Evolutionary conservation across 805 yeast species (phyloP).

Genomic region (Zygotorulaspora sp.): DNA sequence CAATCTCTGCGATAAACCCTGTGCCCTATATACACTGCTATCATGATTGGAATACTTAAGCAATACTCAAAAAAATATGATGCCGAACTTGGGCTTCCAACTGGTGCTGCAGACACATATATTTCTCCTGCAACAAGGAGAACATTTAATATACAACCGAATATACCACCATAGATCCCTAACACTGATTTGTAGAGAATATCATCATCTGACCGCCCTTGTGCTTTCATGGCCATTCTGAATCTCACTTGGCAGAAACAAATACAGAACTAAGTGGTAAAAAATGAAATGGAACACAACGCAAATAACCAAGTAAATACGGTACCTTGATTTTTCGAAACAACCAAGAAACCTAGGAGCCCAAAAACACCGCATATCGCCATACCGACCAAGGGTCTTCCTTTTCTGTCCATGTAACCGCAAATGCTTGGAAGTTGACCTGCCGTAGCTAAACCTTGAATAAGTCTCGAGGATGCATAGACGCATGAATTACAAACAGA

Average conservation of each 20-base stretch:
- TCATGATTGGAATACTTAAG: slow-evolving; percentile 44
- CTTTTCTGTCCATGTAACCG: slow-evolving; percentile 45
- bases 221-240: slow-evolving; percentile 49
- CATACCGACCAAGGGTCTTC: slow-evolving; percentile 53
- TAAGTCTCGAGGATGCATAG: slow-evolving; percentile 54
- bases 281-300: slow-evolving; percentile 68
- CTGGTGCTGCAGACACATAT: slow-evolving; percentile 68
- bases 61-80: slow-evolving; percentile 48
- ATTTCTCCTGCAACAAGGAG: slow-evolving; percentile 61
- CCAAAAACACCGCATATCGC: slow-evolving; percentile 45
- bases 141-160: slow-evolving; percentile 49
- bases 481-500: slow-evolving; percentile 62
- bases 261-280: slow-evolving; percentile 75
- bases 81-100: slow-evolving; percentile 39
- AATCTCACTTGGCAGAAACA: slow-evolving; percentile 65
- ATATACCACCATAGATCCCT: slow-evolving; percentile 55
- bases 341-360: slow-evolving; percentile 56
- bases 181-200: slow-evolving; percentile 52
- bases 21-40: slow-evolving; percentile 44
- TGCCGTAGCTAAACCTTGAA: slow-evolving; percentile 48
- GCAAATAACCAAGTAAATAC: slow-evolving; percentile 75
- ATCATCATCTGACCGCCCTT: slow-evolving; percentile 54
- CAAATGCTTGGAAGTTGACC: slow-evolving; percentile 48
- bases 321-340: slow-evolving; percentile 49
- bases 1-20: slow-evolving; percentile 40